Percentiles rank a stretch among this genome's conserved stretches.
phyloP scores from a whole-genome alignment of 345 rosid genomes.

The Camelina neglecta region DNA sequence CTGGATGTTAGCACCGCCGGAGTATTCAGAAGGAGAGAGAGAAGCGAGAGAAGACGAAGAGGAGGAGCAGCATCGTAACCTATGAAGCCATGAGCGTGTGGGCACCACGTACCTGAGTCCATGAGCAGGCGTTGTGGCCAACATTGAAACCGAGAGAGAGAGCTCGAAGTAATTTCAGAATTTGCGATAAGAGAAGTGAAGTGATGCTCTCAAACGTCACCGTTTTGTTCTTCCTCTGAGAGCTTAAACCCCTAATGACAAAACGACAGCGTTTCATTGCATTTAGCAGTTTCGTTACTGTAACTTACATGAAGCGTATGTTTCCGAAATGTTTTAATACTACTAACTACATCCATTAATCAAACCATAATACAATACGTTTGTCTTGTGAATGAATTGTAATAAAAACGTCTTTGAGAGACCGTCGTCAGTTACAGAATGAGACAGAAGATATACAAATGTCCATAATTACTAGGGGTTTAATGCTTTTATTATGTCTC shows the following conservation, averaged over 20 bases:
- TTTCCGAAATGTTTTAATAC: conserved; percentile 13
- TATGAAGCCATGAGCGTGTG: conserved; percentile 45
- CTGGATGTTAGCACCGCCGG: conserved; percentile 34
- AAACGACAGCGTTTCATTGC: not conserved
- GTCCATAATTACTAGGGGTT: conserved; percentile 11
- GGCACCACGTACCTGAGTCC: conserved; percentile 48
- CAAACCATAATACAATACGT: conserved; percentile 16
- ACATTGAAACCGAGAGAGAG: conserved; percentile 19
- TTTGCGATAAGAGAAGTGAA: conserved; percentile 15
- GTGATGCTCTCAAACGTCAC: not conserved
- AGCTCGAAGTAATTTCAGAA: not conserved
- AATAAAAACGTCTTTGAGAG: not conserved
- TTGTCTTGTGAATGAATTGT: conserved; percentile 8
- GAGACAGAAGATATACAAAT: conserved; percentile 23
- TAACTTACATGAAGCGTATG: not conserved
- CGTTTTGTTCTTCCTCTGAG: not conserved
- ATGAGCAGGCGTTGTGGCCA: conserved; percentile 50
- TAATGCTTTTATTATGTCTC: conserved; percentile 1
- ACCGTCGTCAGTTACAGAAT: conserved; percentile 29
- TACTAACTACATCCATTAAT: not conserved
- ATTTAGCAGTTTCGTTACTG: too few species aligned
- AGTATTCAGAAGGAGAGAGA: conserved; percentile 36
- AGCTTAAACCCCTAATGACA: conserved; percentile 5
- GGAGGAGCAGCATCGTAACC: conserved; percentile 43
- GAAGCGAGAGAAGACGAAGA: conserved; percentile 46